Conservation (phyloP, 2,329 filamentous ascomycete genomes). For the Aspergillus pseudotamarii region DNA sequence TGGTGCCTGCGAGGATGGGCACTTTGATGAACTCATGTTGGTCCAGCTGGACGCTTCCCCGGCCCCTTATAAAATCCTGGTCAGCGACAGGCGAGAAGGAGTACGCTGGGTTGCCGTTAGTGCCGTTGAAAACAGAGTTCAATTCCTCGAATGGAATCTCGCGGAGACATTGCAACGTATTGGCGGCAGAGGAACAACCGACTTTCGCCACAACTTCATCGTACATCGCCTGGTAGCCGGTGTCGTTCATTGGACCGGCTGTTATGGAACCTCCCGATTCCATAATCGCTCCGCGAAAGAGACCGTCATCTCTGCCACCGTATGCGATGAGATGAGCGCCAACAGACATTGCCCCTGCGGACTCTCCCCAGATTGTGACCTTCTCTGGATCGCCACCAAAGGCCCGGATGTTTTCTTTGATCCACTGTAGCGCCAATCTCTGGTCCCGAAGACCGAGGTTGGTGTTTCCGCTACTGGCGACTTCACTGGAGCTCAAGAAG, state of each 20-base stretch:
- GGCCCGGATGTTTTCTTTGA: constrained; percentile 39
- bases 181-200: constrained; percentile 59
- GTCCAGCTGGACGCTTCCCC: constrained; percentile 57
- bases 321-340: constrained; percentile 57
- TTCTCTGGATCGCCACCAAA: constrained; percentile 39
- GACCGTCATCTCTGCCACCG: constrained; percentile 55
- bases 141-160: constrained; percentile 61
- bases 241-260: constrained; percentile 43
- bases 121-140: constrained; percentile 54
- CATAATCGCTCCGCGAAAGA: constrained; percentile 58
- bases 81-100: constrained; percentile 52
- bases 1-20: constrained; percentile 65
- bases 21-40: constrained; percentile 65
- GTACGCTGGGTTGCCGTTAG: constrained; percentile 40
- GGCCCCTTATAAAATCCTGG: constrained; percentile 58
- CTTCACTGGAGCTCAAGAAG: constrained; percentile 52
- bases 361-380: constrained; percentile 59
- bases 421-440: constrained; percentile 41
- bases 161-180: constrained; percentile 70
- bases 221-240: constrained; percentile 55
- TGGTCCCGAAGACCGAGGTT: constrained; percentile 60
- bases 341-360: constrained; percentile 55
- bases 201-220: constrained; percentile 62
- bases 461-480: constrained; percentile 46
- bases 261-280: constrained; percentile 57